Base-by-base conservation (phyloP, 306 rosid genomes). In the Castanea sativa region DNA sequence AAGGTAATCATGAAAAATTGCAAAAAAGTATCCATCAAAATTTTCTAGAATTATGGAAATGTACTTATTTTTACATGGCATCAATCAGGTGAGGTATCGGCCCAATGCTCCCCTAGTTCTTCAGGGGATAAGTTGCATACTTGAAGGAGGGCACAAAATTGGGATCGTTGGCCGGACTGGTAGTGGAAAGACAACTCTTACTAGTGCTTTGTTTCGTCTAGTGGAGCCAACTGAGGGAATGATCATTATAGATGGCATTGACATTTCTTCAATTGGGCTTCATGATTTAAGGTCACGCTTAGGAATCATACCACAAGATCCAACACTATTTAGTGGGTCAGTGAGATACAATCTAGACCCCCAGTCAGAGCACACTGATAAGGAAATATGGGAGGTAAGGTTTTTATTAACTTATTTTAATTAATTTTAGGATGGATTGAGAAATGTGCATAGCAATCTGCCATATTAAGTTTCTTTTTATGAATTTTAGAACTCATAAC, bases 221-320 rank as follows among this genome's bases (percentile, higher is more conserved):
- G 53, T 49, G 53, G 53, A 49, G 53, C 16, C 53, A 12, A 49
- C 53, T 13, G 53, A 49, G 4, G 53, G 53, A 49, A 49, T 12
- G 53, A 49, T 94, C 60, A 63, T 85, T 5, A 94, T 94, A 1
- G 98, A 94, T 84, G 94, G 89, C 73, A 89, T 94, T 55, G 96
- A 92, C 83, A 90, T 94, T 69, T 67, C 84, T 20, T 83, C 88
- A 18, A 89, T 94, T 58, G 97, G 98, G 61, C 98, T 94, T 68
- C 98, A 92, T 76, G 97, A 94, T 81, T 81, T 94, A 79, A 90
- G 97, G 74, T 94, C 97, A 2, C 87, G 91, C 16, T 82, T 87
- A 10, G 88, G 85, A 80, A 76, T 87, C 38, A 87, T 87, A 70
- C 91, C 91, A 64, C 91, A 87, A 83, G 91, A 87, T 76, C 91